A percentile compares a stretch with the other conserved stretches of the same genome.
Conservation (phyloP, 2,329 filamentous ascomycete species). For the Trichophyton schoenleinii region DNA sequence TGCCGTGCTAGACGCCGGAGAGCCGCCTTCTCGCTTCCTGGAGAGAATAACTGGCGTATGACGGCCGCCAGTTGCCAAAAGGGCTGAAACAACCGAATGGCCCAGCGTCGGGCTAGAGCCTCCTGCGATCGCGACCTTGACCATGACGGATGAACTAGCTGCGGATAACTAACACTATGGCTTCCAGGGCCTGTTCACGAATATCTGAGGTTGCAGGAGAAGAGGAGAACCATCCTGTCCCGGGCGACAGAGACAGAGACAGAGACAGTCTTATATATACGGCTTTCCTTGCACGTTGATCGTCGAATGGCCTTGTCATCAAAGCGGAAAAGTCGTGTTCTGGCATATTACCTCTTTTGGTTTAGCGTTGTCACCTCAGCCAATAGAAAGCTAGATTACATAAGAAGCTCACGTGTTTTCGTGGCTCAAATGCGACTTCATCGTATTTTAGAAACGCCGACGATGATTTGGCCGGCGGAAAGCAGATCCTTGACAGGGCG, state of each 20-base stretch:
- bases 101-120: slow-evolving; percentile 7
- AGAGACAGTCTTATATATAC: background rate
- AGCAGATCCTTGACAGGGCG: background rate
- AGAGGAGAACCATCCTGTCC: background rate
- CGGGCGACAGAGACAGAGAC: background rate
- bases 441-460: background rate
- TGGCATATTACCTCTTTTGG: background rate
- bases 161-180: background rate
- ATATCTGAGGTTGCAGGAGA: background rate
- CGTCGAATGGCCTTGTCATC: background rate
- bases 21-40: slow-evolving; percentile 11
- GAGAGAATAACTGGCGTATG: slow-evolving; percentile 22
- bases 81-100: slow-evolving; percentile 5
- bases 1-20: background rate
- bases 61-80: slow-evolving; percentile 13
- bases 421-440: background rate
- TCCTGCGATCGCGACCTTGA: slow-evolving; percentile 9
- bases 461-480: no score
- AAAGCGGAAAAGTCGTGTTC: background rate
- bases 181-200: background rate
- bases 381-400: background rate
- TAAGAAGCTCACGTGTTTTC: background rate
- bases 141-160: slow-evolving; percentile 1
- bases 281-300: background rate
- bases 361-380: background rate